phyloP scores from a whole-genome alignment of 2,329 filamentous ascomycete species.

The Fusarium sp. region DNA sequence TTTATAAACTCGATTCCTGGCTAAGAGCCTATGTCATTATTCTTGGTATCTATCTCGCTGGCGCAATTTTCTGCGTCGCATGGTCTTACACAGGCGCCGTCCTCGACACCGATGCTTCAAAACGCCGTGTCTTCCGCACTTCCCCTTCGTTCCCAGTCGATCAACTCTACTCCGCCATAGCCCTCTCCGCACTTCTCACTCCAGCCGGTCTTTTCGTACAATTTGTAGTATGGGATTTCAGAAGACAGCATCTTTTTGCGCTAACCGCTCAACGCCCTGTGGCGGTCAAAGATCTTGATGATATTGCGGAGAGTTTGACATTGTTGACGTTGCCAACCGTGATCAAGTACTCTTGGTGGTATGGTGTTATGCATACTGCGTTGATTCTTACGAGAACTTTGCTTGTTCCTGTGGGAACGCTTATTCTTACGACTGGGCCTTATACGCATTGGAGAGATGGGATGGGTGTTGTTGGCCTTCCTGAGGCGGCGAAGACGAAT shows the following conservation, averaged over 20 bases:
- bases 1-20: conserved; percentile 34
- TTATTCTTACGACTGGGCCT: conserved; percentile 32
- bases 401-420: conserved; percentile 31
- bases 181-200: conserved; percentile 22
- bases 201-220: conserved; percentile 28
- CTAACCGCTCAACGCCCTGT: conserved; percentile 27
- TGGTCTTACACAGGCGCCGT: conserved; percentile 38
- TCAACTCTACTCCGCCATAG: conserved; percentile 36
- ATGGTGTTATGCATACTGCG: conserved; percentile 34
- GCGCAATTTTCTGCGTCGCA: conserved; percentile 4
- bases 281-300: conserved; percentile 26
- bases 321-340: conserved; percentile 26
- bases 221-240: conserved; percentile 35
- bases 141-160: conserved; percentile 14
- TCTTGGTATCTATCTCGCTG: conserved; percentile 17
- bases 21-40: conserved; percentile 32
- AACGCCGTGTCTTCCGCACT: conserved; percentile 36
- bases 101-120: conserved; percentile 31
- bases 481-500: conserved; percentile 13
- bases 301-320: conserved; percentile 35
- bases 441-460: conserved; percentile 18
- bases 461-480: conserved; percentile 30
- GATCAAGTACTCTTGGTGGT: conserved; percentile 39
- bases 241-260: conserved; percentile 34
- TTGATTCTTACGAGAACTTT: conserved; percentile 30